Base-by-base conservation (phyloP, 1,284 basidiomycete genomes). In the Rhodotorula glutinis region DNA sequence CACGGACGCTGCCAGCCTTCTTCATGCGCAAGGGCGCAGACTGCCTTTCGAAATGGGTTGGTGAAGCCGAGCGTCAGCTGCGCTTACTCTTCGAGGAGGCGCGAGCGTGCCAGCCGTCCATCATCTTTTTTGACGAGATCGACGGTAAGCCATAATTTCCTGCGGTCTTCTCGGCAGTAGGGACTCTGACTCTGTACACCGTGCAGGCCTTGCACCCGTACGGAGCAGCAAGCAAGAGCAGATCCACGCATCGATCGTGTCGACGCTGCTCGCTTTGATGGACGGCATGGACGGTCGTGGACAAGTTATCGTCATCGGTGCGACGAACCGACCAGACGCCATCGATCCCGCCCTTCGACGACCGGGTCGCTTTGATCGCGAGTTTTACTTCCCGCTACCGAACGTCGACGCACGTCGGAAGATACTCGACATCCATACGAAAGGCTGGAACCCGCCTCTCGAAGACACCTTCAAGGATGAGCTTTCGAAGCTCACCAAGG, bases 1-100 rank as follows among this genome's bases (percentile, higher is more conserved):
- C 33, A 5, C 11, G 7, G 33, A 38, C 11, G 7, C 7, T 38
- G 7, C 7, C 72, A 92, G 91, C 93, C 3, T 99, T 99, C 83
- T 98, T 97, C 83, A 98, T 99, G 96, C 90, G 96, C 58, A 99
- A 99, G 80, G 96, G 96, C 49, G 96, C 96, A 29, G 96, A 99
- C 79, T 93, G 91, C 74, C 83, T 98, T 33, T 96, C 92, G 11
- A 98, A 98, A 81, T 99, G 96, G 96, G 95, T 99, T 17, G 96
- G 96, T 66, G 96, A 99, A 80, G 96, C 96, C 3, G 96, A 98
- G 77, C 87, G 96, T 5, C 96, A 98, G 78, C 84, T 98, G 10
- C 87, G 96, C 1, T 84, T 98, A 60, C 83, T 99, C 14, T 99
- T 99, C 78, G 95, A 98, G 74, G 96, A 98, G 81, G 96, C 96